Base-by-base conservation (phyloP, 2,329 filamentous ascomycete genomes). In the Fusarium coffeatum region DNA sequence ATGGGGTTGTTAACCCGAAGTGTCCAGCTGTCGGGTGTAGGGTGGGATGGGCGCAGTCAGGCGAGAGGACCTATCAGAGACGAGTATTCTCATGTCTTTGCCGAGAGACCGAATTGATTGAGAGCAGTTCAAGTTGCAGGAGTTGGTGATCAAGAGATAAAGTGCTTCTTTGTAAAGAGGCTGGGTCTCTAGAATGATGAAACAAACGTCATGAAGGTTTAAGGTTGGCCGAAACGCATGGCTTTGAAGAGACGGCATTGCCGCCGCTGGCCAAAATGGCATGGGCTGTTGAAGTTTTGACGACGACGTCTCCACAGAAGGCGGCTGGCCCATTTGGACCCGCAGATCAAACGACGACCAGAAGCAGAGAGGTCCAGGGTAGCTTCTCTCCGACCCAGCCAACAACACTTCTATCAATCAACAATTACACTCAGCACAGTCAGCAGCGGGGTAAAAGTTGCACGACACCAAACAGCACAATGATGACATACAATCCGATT, bases 401-500 rank as follows among this genome's bases (percentile, higher is more conserved):
- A 28, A 12, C 27, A 28, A 28, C 27, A 28, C 27, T 5, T 28
- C 3, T 11, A 12, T 18, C n/a, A 51, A 47, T 1, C 12, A 23
- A 4, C 2, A 6, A 54, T n/a, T 12, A 13, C 8, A 8, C 49
- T 15, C 15, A 16, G 12, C 15, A 8, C 9, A 8, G 23, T 59
- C 27, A 51, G 46, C 60, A 50, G 63, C 32, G 62, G 62, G 63
- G 63, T 49, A 66, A 15, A 13, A 1, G 4, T 13, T 10, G 8
- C 15, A 1, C 6, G 8, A 15, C 10, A 56, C 23, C 43, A 55
- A 20, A 23, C 27, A 65, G 25, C 27, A 27, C 0, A 8, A 66
- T 66, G 55, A 50, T 66, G 63, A 46, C 55, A 55, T 55, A 16
- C 6, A 22, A 7, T 6, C 23, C 25, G 11, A 61, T 66, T 66